Evolutionary conservation across 352 stramenopile genomes (phyloP).

Genomic region (Pythium volutum): DNA sequence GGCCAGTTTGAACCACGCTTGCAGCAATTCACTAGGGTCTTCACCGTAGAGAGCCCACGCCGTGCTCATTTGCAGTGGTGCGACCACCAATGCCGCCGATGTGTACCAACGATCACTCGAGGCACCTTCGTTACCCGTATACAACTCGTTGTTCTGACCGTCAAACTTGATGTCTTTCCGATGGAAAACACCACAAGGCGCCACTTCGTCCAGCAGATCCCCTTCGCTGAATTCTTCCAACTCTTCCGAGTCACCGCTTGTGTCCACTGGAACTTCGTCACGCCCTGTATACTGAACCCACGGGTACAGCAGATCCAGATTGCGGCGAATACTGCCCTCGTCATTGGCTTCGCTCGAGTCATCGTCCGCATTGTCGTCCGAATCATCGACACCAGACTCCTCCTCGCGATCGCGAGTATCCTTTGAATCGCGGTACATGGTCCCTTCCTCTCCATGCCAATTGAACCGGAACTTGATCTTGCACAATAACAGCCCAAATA

Average conservation of each 20-base stretch:
- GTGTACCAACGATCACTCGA: conserved; percentile 15
- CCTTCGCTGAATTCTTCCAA: background rate
- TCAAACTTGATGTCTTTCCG: background rate
- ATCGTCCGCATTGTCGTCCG: background rate
- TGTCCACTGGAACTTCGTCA: background rate
- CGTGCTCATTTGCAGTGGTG: background rate
- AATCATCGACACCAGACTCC: too few species aligned
- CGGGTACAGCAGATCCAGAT: background rate
- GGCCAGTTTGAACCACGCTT: background rate
- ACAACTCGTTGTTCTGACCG: background rate
- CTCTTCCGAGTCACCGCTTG: too few species aligned
- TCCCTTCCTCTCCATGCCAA: conserved; percentile 3
- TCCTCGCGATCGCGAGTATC: too few species aligned
- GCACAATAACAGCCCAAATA: conserved; percentile 8
- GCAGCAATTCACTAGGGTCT: background rate
- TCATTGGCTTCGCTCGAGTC: background rate
- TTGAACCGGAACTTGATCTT: conserved; percentile 9
- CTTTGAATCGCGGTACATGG: background rate
- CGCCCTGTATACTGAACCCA: background rate
- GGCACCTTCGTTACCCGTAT: conserved; percentile 15
- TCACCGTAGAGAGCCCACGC: background rate
- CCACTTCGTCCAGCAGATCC: conserved; percentile 3
- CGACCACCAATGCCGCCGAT: conserved; percentile 15
- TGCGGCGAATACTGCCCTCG: background rate
- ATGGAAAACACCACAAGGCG: conserved; percentile 2